These are phyloP conservation scores for Andalucia godoyi DNA, from an alignment of 78 protist genomes.

Conservation along the genomic window DNA sequence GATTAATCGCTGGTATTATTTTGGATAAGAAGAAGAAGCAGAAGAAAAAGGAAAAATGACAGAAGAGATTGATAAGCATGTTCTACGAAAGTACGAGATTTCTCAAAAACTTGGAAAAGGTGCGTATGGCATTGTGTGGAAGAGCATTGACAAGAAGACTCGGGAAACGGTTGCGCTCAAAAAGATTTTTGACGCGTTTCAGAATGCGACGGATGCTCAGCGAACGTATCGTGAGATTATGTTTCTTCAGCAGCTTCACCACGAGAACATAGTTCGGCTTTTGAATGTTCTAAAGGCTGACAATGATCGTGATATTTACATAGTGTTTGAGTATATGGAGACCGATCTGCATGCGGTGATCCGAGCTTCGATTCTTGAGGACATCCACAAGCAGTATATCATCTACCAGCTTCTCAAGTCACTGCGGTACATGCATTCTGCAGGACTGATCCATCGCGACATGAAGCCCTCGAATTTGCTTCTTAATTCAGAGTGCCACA, in stretches of 20 bases:
- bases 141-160: constrained; percentile 66
- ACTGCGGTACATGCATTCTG: constrained; percentile 85
- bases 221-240: constrained; percentile 94
- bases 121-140: constrained; percentile 98
- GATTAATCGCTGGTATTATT: too few species aligned
- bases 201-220: constrained; percentile 96
- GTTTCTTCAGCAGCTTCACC: constrained; percentile 71
- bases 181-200: constrained; percentile 96
- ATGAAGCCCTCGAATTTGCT: constrained; percentile 91
- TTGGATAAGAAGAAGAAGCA: too few species aligned
- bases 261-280: constrained; percentile 80
- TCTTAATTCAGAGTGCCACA: constrained; percentile 81
- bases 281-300: constrained; percentile 83
- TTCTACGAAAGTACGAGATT: constrained; percentile 75
- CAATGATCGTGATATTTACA: constrained; percentile 92
- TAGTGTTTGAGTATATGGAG: constrained; percentile 92
- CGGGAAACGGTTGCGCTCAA: constrained; percentile 84
- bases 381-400: constrained; percentile 88
- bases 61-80: constrained; percentile 72
- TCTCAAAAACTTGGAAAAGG: constrained; percentile 79
- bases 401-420: constrained; percentile 90
- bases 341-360: constrained; percentile 95
- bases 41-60: too few species aligned
- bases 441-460: constrained; percentile 83
- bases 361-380: constrained; percentile 89